These are phyloP conservation scores for Penicillium corylophilum DNA, from an alignment of 2,329 filamentous ascomycete species.

Conservation along the genomic window DNA sequence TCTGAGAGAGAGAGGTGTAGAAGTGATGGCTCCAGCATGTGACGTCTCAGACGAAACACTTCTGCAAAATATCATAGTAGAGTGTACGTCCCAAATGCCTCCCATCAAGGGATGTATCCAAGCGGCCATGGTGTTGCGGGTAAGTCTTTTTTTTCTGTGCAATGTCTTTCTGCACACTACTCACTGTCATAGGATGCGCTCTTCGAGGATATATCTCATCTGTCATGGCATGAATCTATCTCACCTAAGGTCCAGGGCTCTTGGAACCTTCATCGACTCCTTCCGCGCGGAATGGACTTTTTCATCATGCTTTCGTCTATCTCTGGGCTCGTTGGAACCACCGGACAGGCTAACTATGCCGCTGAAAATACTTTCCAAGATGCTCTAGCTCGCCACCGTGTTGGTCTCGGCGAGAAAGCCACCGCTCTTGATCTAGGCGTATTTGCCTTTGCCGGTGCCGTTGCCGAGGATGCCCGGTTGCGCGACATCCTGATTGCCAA, in stretches of 20 bases:
- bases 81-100: conserved; percentile 6
- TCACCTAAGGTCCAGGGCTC: conserved; percentile 43
- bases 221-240: conserved; percentile 38
- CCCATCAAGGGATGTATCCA: conserved; percentile 27
- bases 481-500: too few relatives aligned
- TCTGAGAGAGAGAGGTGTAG: conserved; percentile 7
- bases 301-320: conserved; percentile 46
- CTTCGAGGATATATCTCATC: conserved; percentile 34
- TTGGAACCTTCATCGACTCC: conserved; percentile 34
- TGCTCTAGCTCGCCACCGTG: conserved; percentile 32
- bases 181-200: conserved; percentile 11
- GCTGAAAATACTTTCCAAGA: conserved; percentile 43
- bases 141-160: background rate
- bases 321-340: conserved; percentile 46
- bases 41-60: conserved; percentile 11
- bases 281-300: conserved; percentile 40
- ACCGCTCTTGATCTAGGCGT: conserved; percentile 26
- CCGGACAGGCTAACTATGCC: conserved; percentile 47
- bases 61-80: conserved; percentile 2
- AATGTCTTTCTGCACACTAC: background rate
- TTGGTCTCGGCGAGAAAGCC: conserved; percentile 14
- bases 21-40: conserved; percentile 15
- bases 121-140: conserved; percentile 22
- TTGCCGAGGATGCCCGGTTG: too few relatives aligned
- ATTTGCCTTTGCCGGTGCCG: too few relatives aligned